Percentiles rank a stretch among this genome's conserved stretches.
These are phyloP conservation scores for Debaryomyces fabryi DNA, from an alignment of 1,139 yeast species.

Conservation along the genomic window DNA sequence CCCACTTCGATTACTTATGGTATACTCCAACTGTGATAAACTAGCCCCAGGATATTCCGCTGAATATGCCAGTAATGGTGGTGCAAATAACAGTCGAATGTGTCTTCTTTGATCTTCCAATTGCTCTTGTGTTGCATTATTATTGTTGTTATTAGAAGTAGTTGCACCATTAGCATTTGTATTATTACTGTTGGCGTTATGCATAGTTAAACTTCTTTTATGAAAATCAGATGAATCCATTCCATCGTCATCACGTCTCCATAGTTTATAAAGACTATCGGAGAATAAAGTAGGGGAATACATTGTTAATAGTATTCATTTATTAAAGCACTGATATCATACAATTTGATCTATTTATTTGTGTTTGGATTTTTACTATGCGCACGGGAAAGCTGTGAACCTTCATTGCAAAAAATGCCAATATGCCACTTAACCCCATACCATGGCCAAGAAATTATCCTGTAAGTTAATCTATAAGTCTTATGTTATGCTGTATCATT, in stretches of 20 bases:
- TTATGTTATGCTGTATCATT: background rate
- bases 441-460: background rate
- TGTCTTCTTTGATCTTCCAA: constrained; percentile 23
- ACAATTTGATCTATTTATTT: constrained; percentile 4
- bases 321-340: background rate
- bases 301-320: constrained; percentile 27
- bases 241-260: constrained; percentile 29
- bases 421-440: background rate
- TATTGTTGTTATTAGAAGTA: background rate
- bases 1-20: constrained; percentile 25
- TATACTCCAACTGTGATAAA: constrained; percentile 32
- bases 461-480: background rate
- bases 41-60: constrained; percentile 55
- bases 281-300: constrained; percentile 49
- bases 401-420: background rate
- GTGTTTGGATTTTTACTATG: constrained; percentile 3
- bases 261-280: constrained; percentile 44
- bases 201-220: constrained; percentile 2
- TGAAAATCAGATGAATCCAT: background rate
- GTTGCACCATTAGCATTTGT: constrained; percentile 4
- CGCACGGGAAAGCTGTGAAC: background rate
- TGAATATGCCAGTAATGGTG: constrained; percentile 57
- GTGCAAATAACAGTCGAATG: constrained; percentile 40
- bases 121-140: constrained; percentile 15
- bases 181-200: constrained; percentile 10